These are phyloP conservation scores for Venturia nashicola DNA, from an alignment of 2,329 filamentous ascomycete genomes.

Conservation along the genomic window DNA sequence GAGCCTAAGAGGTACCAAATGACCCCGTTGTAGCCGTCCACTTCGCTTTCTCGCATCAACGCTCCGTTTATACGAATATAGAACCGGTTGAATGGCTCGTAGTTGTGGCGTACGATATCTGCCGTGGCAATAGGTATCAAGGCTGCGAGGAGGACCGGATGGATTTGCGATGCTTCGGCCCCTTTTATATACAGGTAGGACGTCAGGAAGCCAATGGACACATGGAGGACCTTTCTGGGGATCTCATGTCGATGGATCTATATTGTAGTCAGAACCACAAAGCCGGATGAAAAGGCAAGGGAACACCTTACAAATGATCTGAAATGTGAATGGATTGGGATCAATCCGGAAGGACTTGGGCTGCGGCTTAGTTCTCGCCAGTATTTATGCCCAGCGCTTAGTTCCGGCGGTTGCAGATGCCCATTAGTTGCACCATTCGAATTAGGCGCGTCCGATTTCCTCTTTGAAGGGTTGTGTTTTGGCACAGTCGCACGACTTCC, in stretches of 20 bases:
- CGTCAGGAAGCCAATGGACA: slow-evolving; percentile 92
- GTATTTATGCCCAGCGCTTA: slow-evolving; percentile 36
- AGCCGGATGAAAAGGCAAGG: not conserved
- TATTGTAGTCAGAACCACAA: not conserved
- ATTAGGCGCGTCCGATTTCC: slow-evolving; percentile 10
- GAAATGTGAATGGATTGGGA: slow-evolving; percentile 90
- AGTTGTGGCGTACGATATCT: slow-evolving; percentile 75
- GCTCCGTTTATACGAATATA: slow-evolving; percentile 80
- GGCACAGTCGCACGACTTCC: slow-evolving; percentile 9
- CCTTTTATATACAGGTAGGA: slow-evolving; percentile 75
- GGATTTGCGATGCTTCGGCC: slow-evolving; percentile 63
- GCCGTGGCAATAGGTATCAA: slow-evolving; percentile 73
- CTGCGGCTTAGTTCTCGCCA: slow-evolving; percentile 86
- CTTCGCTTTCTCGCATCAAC: slow-evolving; percentile 95
- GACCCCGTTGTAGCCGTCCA: slow-evolving; percentile 87
- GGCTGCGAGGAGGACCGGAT: slow-evolving; percentile 69
- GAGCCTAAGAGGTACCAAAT: slow-evolving; percentile 92
- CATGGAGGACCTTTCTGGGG: slow-evolving; percentile 81
- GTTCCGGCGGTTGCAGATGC: slow-evolving; percentile 51
- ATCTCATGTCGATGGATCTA: slow-evolving; percentile 83
- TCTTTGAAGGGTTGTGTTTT: slow-evolving; percentile 23
- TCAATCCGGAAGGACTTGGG: slow-evolving; percentile 83
- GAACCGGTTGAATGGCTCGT: slow-evolving; percentile 66
- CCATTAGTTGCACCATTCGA: slow-evolving; percentile 40
- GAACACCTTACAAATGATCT: slow-evolving; percentile 56